A percentile compares a stretch with the other conserved stretches of the same genome.
Conservation (phyloP, 202 grass and related monocot species). For the Schoenoplectus tabernaemontani region DNA sequence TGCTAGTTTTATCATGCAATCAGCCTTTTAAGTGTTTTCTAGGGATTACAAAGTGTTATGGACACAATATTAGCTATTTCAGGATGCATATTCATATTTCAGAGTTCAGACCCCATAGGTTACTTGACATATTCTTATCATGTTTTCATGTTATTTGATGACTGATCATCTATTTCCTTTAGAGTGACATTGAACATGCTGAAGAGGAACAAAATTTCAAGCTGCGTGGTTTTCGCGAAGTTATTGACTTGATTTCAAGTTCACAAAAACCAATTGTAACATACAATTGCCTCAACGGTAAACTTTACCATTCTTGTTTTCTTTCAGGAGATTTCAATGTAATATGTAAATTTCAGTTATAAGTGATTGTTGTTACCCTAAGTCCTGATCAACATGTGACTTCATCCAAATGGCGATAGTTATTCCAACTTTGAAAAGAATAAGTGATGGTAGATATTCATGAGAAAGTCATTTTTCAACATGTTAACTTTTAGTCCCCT, state of each 20-base stretch:
- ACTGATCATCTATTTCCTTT: constrained; percentile 1
- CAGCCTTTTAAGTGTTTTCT: not conserved
- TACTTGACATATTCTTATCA: not conserved
- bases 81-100: not conserved
- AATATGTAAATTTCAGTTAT: not conserved
- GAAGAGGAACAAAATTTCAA: constrained; percentile 73
- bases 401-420: not conserved
- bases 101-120: not conserved
- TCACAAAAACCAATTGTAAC: constrained; percentile 86
- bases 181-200: constrained; percentile 58
- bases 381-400: not conserved
- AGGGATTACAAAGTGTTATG: not conserved
- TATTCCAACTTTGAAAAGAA: not conserved
- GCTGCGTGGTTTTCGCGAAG: constrained; percentile 72
- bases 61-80: not conserved
- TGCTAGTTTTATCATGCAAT: constrained; percentile 3
- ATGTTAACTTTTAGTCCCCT: not conserved
- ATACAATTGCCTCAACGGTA: constrained; percentile 80
- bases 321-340: not conserved
- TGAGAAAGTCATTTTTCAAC: no score
- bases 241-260: constrained; percentile 78
- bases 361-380: not conserved
- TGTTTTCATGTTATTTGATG: not conserved
- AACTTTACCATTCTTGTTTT: constrained; percentile 7
- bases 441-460: not conserved